These are phyloP conservation scores for Rhizophora mangle DNA, from an alignment of 345 rosid species.

Conservation along the genomic window DNA sequence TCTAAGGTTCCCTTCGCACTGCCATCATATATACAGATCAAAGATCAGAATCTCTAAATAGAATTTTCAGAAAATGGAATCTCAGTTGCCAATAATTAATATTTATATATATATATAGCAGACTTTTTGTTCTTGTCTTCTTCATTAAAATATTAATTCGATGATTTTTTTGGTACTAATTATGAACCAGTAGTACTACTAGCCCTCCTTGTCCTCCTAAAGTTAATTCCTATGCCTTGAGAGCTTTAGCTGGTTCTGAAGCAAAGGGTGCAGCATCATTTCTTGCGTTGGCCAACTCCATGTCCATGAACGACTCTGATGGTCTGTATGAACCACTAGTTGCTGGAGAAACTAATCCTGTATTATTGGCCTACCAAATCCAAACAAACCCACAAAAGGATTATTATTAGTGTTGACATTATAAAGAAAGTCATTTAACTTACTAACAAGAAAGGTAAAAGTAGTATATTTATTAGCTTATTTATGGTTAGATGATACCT, in stretches of 20 bases:
- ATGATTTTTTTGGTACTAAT: no score
- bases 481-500: conserved; percentile 25
- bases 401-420: neutral
- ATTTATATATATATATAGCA: neutral
- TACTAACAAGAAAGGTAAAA: neutral
- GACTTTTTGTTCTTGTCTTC: neutral
- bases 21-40: conserved; percentile 7
- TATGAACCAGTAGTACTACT: no score
- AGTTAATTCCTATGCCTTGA: conserved; percentile 25
- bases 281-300: conserved; percentile 35
- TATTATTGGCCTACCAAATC: conserved; percentile 27
- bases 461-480: neutral
- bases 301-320: conserved; percentile 32
- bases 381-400: conserved; percentile 22
- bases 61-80: conserved; percentile 12
- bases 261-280: conserved; percentile 20
- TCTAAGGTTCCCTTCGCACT: conserved; percentile 50
- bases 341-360: conserved; percentile 24
- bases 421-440: no score
- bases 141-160: neutral
- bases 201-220: no score
- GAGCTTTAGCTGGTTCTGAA: conserved; percentile 33
- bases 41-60: conserved; percentile 5
- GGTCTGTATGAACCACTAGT: conserved; percentile 43
- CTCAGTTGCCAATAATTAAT: conserved; percentile 7